Evolutionary conservation across 345 rosid genomes (phyloP).

Genomic region (Clausena lansium): DNA sequence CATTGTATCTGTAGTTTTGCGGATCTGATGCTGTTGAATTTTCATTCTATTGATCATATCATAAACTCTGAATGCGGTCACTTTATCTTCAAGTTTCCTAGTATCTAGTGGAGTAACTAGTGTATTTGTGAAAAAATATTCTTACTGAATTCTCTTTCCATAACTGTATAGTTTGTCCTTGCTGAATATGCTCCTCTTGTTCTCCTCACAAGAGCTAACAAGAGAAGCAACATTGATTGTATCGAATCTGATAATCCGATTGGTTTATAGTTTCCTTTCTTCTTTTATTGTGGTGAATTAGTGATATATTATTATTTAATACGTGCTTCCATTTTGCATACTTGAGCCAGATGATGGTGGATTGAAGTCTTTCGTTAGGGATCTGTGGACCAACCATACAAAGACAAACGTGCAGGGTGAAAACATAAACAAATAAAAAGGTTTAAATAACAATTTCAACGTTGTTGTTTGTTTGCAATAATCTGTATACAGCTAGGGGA

Average conservation of each 20-base stretch:
- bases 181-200: constrained; percentile 10
- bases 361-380: not conserved
- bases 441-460: not conserved
- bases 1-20: not conserved
- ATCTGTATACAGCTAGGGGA: not conserved
- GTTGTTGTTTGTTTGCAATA: not conserved
- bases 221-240: not conserved
- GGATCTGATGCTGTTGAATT: not conserved
- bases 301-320: not conserved
- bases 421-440: not conserved
- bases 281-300: too few species aligned
- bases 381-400: not conserved
- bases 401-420: not conserved
- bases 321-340: not conserved
- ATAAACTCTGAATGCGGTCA: not conserved
- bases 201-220: constrained; percentile 9
- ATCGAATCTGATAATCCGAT: too few species aligned
- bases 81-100: not conserved
- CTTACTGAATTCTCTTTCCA: not conserved
- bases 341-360: not conserved
- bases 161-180: not conserved
- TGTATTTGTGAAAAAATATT: not conserved
- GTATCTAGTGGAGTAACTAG: not conserved
- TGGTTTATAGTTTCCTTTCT: too few species aligned
- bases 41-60: not conserved